Evolutionary conservation across 148 eudicot genomes (phyloP), one percentile per base, ranked within the genome.

Genomic region (Fagopyrum esculentum): DNA sequence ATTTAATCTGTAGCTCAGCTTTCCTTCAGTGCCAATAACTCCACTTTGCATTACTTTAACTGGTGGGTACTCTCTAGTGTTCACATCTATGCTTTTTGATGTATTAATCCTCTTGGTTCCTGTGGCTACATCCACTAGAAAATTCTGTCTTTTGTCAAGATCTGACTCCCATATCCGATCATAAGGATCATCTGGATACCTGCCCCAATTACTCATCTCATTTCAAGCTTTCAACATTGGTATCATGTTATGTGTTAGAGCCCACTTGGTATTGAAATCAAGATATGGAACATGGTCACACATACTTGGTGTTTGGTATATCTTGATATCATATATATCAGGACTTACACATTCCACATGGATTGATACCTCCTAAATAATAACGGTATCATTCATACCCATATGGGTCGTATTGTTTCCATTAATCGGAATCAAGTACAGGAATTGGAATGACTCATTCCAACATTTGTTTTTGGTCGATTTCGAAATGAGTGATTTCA

Each of bases 151-250:
- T 81, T 85, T 89, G 3, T 81, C 91, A n/a, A 85, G 96, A 86
- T 95, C 99, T 5, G 99, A 95, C 73, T 81, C 91, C 99, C 99
- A 95, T 82, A 92, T 87, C 46, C 99, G 81, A 81, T 95, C 99
- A 83, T 90, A 95, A 1, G 99, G 97, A 80, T 95, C 99, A 80
- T 92, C 97, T 10, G 99, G 99, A 77, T 95, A 95, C 96, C 98
- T 95, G 89, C 17, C 76, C 30, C 80, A 73, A 29, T 61, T 26
- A 66, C 1, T 0, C 17, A 30, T 64, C 69, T 64, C 22, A 30
- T 40, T 66, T 29, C 52, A 49, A 49, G 52, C 40, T 9, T 29
- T 30, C 69, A 7, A 63, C 43, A 43, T 66, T 35, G 16, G 12
- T 10, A 63, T 63, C 69, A 63, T 63, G 6, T 30, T 8, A 63